phyloP scores from a whole-genome alignment of 768 basidiomycete species.

The Tulasnella sp. region DNA sequence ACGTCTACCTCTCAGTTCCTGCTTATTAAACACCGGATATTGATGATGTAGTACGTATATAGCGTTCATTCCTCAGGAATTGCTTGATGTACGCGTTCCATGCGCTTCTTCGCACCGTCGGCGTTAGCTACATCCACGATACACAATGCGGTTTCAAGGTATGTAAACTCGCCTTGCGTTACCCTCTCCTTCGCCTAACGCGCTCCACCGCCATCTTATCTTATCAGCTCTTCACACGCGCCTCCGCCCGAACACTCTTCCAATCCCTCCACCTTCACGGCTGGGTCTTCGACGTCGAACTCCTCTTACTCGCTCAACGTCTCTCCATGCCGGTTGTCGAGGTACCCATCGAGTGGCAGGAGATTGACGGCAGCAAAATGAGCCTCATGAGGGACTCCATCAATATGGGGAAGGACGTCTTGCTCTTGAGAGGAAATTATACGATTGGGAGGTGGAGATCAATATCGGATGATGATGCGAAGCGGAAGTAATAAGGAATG shows the following conservation, averaged over 20 bases:
- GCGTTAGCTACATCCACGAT: conserved; percentile 83
- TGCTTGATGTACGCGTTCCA: conserved; percentile 92
- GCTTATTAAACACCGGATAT: too few species aligned
- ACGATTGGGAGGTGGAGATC: conserved; percentile 62
- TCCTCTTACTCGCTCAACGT: conserved; percentile 74
- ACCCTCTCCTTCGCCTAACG: background rate
- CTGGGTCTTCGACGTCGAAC: conserved; percentile 97
- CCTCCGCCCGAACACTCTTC: conserved; percentile 72
- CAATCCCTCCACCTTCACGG: conserved; percentile 76
- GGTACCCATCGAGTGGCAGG: conserved; percentile 87
- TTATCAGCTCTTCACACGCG: conserved; percentile 60
- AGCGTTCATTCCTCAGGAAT: conserved; percentile 85
- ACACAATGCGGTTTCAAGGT: conserved; percentile 95
- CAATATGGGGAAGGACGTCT: conserved; percentile 80
- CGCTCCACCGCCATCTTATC: background rate
- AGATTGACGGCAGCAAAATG: conserved; percentile 87
- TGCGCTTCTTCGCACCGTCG: conserved; percentile 76
- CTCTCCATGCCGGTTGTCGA: conserved; percentile 70
- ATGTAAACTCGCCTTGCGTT: conserved; percentile 1
- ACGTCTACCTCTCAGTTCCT: background rate
- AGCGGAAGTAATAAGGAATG: background rate
- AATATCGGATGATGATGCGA: background rate
- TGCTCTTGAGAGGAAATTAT: conserved; percentile 77
- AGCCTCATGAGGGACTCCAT: conserved; percentile 74
- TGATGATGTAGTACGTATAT: background rate